A percentile compares a stretch with the other conserved stretches of the same genome.
Conservation (phyloP, 768 basidiomycete genomes). For the Megacollybia marginata region DNA sequence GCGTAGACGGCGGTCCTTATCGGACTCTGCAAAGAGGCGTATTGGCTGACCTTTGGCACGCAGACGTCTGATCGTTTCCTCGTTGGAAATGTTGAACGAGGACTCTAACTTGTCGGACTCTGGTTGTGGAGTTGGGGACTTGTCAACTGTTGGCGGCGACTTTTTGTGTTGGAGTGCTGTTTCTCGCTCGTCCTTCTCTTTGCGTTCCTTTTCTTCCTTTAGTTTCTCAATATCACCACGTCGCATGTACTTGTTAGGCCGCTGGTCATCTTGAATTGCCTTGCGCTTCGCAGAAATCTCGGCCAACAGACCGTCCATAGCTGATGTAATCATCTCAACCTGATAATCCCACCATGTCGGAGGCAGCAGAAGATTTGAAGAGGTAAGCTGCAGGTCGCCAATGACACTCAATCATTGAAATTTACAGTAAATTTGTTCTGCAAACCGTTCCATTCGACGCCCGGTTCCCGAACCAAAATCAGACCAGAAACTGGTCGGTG, state of each 20-base stretch:
- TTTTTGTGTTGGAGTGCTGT: conserved; percentile 17
- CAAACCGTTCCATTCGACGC: conserved; percentile 96
- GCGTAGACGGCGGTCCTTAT: conserved; percentile 87
- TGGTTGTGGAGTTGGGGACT: conserved; percentile 1
- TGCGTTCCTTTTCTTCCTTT: conserved; percentile 39
- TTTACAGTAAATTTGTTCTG: conserved; percentile 71
- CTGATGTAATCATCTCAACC: background rate
- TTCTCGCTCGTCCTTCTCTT: conserved; percentile 27
- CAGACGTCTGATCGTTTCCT: conserved; percentile 85
- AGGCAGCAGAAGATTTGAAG: conserved; percentile 35
- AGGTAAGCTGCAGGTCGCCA: conserved; percentile 32
- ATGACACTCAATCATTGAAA: conserved; percentile 6
- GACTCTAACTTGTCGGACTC: conserved; percentile 39
- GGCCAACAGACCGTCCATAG: conserved; percentile 87
- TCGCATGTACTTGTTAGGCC: conserved; percentile 83
- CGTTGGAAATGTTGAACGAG: conserved; percentile 84
- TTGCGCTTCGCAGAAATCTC: conserved; percentile 89
- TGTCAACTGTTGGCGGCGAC: conserved; percentile 19
- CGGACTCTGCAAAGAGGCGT: conserved; percentile 88
- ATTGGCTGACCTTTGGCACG: conserved; percentile 92
- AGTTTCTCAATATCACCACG: conserved; percentile 83
- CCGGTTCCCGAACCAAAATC: conserved; percentile 87
- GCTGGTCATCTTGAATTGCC: conserved; percentile 45
- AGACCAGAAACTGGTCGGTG: conserved; percentile 90
- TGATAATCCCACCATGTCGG: conserved; percentile 47